Conservation (phyloP, 257 asterid species). For the Dorcoceras hygrometricum region DNA sequence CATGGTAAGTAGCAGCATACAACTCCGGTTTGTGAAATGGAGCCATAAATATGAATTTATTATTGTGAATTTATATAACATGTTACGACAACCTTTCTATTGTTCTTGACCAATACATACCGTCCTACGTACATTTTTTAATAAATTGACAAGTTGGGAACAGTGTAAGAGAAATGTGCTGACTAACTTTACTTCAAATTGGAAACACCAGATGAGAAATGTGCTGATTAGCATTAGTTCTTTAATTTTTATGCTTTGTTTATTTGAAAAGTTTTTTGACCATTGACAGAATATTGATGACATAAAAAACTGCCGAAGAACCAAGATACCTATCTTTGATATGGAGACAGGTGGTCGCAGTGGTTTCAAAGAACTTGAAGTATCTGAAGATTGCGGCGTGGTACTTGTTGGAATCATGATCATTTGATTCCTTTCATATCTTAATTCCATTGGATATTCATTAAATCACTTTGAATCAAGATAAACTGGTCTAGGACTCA, state of each 20-base stretch:
- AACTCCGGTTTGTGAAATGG: background rate
- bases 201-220: constrained; percentile 15
- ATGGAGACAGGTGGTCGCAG: constrained; percentile 85
- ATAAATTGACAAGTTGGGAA: background rate
- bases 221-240: constrained; percentile 5
- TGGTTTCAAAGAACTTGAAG: constrained; percentile 89
- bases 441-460: background rate
- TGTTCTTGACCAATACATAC: constrained; percentile 12
- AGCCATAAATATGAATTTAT: background rate
- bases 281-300: constrained; percentile 77
- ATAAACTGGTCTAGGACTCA: background rate
- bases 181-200: constrained; percentile 3
- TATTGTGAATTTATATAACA: background rate
- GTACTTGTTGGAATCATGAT: constrained; percentile 37
- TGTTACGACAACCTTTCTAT: constrained; percentile 8
- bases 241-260: constrained; percentile 5
- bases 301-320: constrained; percentile 64
- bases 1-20: constrained; percentile 10
- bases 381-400: constrained; percentile 99
- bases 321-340: constrained; percentile 87
- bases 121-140: background rate
- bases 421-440: constrained; percentile 2
- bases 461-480: background rate
- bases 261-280: constrained; percentile 20
- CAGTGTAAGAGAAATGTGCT: constrained; percentile 12